Conservation (phyloP, 2,329 filamentous ascomycete species). For the Uncinocarpus reesii region DNA sequence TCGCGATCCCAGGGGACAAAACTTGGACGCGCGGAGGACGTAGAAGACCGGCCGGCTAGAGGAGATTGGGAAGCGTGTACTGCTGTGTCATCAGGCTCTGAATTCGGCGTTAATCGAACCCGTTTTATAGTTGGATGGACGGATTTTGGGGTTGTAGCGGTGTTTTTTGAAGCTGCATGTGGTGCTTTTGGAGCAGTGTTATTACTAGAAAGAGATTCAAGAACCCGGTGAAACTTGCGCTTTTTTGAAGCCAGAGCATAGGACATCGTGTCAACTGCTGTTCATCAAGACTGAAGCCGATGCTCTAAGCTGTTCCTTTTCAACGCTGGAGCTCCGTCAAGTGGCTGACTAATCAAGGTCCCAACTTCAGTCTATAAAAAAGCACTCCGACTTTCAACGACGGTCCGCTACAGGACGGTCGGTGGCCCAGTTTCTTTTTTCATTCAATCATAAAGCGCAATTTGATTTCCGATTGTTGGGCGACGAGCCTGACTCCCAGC, state of each 20-base stretch:
- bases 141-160: not conserved
- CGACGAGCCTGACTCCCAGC: too few species aligned
- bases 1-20: conserved; percentile 81
- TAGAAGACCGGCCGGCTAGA: conserved; percentile 25
- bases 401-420: too few species aligned
- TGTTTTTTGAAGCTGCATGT: not conserved
- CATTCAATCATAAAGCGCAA: too few species aligned
- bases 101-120: conserved; percentile 14
- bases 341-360: too few species aligned
- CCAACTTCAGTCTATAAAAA: too few species aligned
- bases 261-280: conserved; percentile 26
- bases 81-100: conserved; percentile 10
- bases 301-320: too few species aligned
- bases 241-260: conserved; percentile 40
- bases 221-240: conserved; percentile 39
- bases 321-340: too few species aligned
- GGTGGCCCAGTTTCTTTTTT: too few species aligned
- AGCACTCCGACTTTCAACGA: too few species aligned
- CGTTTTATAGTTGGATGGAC: conserved; percentile 17
- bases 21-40: conserved; percentile 44
- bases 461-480: too few species aligned
- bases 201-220: conserved; percentile 33
- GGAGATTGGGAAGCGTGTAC: conserved; percentile 9
- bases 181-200: conserved; percentile 9
- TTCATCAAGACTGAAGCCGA: too few species aligned